A percentile compares a stretch with the other conserved stretches of the same genome.
These are phyloP conservation scores for Senna tora DNA, from an alignment of 306 rosid species.

Conservation along the genomic window DNA sequence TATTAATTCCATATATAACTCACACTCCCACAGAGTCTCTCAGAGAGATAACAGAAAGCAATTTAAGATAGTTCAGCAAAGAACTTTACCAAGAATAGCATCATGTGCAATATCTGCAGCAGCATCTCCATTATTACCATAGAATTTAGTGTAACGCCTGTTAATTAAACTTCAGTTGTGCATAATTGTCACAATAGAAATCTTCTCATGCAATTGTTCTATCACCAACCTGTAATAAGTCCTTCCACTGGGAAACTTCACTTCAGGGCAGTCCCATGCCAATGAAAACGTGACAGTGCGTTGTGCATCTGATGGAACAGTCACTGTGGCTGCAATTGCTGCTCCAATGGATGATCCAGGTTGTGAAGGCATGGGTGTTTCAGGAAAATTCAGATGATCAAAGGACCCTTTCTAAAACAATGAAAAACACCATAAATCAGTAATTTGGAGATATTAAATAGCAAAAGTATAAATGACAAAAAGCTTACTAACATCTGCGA, in stretches of 20 bases:
- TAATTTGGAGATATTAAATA: constrained; percentile 28
- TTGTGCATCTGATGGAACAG: constrained; percentile 62
- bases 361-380: constrained; percentile 62
- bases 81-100: constrained; percentile 78
- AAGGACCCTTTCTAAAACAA: constrained; percentile 79
- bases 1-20: background rate
- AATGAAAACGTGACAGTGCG: constrained; percentile 83
- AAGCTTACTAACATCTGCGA: constrained; percentile 20
- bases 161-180: constrained; percentile 40
- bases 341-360: constrained; percentile 94
- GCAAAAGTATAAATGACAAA: constrained; percentile 12
- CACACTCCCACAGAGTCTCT: no score
- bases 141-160: constrained; percentile 97
- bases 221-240: constrained; percentile 74
- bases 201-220: constrained; percentile 32
- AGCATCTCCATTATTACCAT: constrained; percentile 73
- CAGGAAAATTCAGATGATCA: constrained; percentile 58
- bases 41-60: background rate
- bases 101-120: constrained; percentile 87
- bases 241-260: constrained; percentile 63
- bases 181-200: constrained; percentile 23
- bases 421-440: constrained; percentile 34
- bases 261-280: constrained; percentile 97
- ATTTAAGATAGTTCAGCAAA: constrained; percentile 30
- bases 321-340: constrained; percentile 88